These are phyloP conservation scores for Populus hybrid DNA, from an alignment of 441 rosid species.

Conservation along the genomic window DNA sequence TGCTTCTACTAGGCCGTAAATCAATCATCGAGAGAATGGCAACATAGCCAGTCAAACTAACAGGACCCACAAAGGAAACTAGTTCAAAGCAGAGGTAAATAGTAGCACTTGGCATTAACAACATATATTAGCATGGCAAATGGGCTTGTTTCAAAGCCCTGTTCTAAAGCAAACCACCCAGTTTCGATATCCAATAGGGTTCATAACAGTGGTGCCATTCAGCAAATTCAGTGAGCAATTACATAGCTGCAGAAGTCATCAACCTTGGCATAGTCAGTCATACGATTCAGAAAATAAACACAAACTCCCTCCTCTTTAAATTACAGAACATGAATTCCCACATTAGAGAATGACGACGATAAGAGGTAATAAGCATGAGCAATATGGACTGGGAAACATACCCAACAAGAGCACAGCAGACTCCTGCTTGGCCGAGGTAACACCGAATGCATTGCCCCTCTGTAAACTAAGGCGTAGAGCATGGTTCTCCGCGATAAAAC, in stretches of 20 bases:
- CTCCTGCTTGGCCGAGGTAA: conserved; percentile 88
- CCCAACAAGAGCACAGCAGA: conserved; percentile 99
- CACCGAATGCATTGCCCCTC: conserved; percentile 51
- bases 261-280: neutral
- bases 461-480: conserved; percentile 60
- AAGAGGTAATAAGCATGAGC: neutral
- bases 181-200: neutral
- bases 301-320: neutral
- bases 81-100: neutral
- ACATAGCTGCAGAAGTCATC: neutral
- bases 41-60: neutral
- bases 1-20: neutral
- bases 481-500: conserved; percentile 70
- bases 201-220: neutral
- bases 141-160: too few relatives aligned
- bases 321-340: neutral
- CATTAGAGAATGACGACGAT: neutral
- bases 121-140: neutral
- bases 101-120: neutral
- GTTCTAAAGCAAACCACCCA: neutral
- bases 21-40: neutral
- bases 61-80: neutral
- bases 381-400: conserved; percentile 24
- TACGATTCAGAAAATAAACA: neutral
- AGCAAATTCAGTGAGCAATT: neutral